Base-by-base conservation (phyloP, 2,329 filamentous ascomycete genomes). In the Beauveria sp. region DNA sequence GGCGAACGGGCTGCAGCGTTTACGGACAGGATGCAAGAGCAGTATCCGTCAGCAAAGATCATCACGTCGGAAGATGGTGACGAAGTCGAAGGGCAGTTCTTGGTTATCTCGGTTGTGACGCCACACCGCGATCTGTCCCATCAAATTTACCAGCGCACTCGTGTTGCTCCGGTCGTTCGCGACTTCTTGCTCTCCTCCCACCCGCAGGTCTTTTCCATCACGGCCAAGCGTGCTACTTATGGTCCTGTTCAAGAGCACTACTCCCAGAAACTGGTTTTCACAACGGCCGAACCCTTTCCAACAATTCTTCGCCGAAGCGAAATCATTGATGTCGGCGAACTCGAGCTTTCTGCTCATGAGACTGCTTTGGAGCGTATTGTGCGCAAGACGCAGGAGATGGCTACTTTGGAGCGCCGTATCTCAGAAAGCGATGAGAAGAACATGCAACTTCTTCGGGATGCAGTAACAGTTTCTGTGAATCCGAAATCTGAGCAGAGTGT, bases 311-410 rank as follows among this genome's bases (percentile, higher is more conserved):
- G 91, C 38, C 85, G 93, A 60, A 96, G 91, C 67, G 93, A 97
- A 75, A 89, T 98, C 63, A 76, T 96, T 16, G 79, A 84, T 7
- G 80, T 83, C 1, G 83, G 87, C 20, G 86, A 88, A 54, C 73
- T 91, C 20, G 81, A 81, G 12, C 79, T 97, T 28, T 83, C 83
- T 38, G 86, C 93, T 7, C 79, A 95, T 62, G 89, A 97, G 73
- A 93, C 91, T n/a, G 93, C 89, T 0, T 80, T 98, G 63, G 93
- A 98, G 72, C 87, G 93, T 18, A 93, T 95, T 38, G 88, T 91
- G 67, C 86, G 93, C 63, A 97, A 97, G 78, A 96, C 93, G 1
- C 85, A 90, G 62, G 93, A 98, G 74, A 84, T 98, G 77, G 79
- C 85, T 1, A 75, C 82, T 0, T 78, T 96, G 1, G 91, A 96